A percentile compares a stretch with the other conserved stretches of the same genome.
Conservation (phyloP, 1,284 basidiomycete species). For the Ceratobasidium sp. region DNA sequence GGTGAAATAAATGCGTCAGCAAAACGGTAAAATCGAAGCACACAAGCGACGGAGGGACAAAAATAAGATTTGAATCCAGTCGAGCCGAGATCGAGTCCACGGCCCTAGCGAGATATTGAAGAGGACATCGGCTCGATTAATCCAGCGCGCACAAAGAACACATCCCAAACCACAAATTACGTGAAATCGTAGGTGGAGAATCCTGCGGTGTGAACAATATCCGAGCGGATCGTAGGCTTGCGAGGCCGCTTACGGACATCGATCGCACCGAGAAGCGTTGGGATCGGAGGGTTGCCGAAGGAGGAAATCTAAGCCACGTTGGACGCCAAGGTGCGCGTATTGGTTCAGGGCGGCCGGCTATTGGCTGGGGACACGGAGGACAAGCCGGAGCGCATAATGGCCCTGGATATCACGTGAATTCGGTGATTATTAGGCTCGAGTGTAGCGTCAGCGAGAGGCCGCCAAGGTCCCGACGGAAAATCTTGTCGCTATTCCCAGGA, state of each 20-base stretch:
- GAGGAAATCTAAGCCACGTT: neutral
- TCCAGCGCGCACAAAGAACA: too few relatives aligned
- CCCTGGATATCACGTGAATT: neutral
- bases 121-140: neutral
- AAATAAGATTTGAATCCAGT: conserved; percentile 12
- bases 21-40: conserved; percentile 25
- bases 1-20: conserved; percentile 17
- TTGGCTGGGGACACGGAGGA: conserved; percentile 5
- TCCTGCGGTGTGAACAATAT: neutral
- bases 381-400: conserved; percentile 1
- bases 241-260: conserved; percentile 2
- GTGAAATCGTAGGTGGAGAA: neutral
- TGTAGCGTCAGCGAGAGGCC: neutral
- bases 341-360: neutral
- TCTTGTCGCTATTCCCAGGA: neutral
- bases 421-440: neutral
- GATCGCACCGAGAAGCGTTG: conserved; percentile 11
- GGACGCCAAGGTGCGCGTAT: conserved; percentile 13
- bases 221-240: conserved; percentile 8
- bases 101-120: neutral
- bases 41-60: conserved; percentile 19
- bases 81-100: conserved; percentile 5
- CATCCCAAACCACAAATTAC: neutral
- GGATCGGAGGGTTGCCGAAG: conserved; percentile 16
- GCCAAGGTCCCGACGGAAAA: neutral